These are phyloP conservation scores for Anthracocystis walkeri DNA, from an alignment of 1,284 basidiomycete genomes.

Conservation along the genomic window DNA sequence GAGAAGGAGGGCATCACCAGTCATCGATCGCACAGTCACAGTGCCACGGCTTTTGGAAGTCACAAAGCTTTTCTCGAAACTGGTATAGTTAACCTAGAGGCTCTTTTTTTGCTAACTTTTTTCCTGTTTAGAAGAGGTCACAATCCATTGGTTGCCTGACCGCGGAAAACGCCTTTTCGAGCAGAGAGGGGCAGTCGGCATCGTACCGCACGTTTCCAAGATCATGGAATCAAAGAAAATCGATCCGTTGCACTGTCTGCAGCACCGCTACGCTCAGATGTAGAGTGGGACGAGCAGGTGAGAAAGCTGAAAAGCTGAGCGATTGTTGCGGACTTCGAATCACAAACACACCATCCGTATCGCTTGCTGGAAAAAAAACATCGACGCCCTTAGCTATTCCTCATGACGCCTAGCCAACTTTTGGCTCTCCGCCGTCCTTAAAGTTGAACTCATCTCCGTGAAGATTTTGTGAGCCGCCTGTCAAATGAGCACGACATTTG, in stretches of 20 bases:
- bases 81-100: too few relatives aligned
- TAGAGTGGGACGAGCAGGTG: neutral
- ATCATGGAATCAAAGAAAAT: neutral
- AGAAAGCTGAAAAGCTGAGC: neutral
- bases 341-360: neutral
- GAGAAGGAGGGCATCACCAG: too few relatives aligned
- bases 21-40: too few relatives aligned
- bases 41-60: neutral
- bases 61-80: too few relatives aligned
- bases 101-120: too few relatives aligned
- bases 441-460: too few relatives aligned
- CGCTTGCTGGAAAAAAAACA: neutral
- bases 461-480: too few relatives aligned
- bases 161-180: neutral
- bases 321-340: neutral
- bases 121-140: too few relatives aligned
- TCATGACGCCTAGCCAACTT: neutral
- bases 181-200: neutral
- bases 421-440: too few relatives aligned
- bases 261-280: too few relatives aligned
- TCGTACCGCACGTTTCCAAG: neutral
- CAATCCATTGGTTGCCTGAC: slow-evolving; percentile 1
- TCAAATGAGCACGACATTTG: too few relatives aligned
- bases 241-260: too few relatives aligned
- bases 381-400: neutral